phyloP scores from a whole-genome alignment of 805 yeast genomes.

The Maudiozyma bulderi region DNA sequence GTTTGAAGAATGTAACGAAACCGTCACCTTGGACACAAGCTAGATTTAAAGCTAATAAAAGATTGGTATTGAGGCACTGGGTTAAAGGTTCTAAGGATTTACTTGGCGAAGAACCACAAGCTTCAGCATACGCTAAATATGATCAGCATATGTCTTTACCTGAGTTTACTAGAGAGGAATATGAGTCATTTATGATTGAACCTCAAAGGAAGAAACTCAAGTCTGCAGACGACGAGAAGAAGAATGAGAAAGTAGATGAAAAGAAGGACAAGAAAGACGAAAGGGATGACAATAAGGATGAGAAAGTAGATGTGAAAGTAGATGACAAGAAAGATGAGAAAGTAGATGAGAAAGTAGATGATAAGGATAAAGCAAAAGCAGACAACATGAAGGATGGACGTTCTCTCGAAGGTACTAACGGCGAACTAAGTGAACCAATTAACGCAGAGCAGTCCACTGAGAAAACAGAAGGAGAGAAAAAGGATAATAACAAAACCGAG shows the following conservation, averaged over 20 bases:
- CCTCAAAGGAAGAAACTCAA: constrained; percentile 7
- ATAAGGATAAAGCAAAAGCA: constrained; percentile 8
- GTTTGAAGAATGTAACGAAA: constrained; percentile 47
- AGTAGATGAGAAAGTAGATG: neutral
- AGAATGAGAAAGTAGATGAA: constrained; percentile 1
- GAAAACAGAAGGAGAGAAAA: neutral
- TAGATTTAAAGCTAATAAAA: constrained; percentile 47
- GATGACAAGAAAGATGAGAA: neutral
- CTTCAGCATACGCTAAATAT: constrained; percentile 61
- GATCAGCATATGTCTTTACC: constrained; percentile 66
- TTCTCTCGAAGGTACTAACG: too few relatives aligned
- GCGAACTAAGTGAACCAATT: neutral
- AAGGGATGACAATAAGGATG: constrained; percentile 5
- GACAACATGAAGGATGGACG: neutral
- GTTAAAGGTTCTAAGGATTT: constrained; percentile 57
- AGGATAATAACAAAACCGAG: neutral
- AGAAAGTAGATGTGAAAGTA: constrained; percentile 20
- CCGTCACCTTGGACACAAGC: constrained; percentile 78
- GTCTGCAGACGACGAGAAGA: neutral
- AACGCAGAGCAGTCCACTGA: neutral
- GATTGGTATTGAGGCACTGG: constrained; percentile 65
- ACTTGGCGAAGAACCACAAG: constrained; percentile 25
- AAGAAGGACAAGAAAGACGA: constrained; percentile 9
- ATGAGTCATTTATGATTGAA: constrained; percentile 35
- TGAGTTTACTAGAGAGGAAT: constrained; percentile 52